These are phyloP conservation scores for Boletus speciosus DNA, from an alignment of 768 basidiomycete genomes.

Conservation along the genomic window DNA sequence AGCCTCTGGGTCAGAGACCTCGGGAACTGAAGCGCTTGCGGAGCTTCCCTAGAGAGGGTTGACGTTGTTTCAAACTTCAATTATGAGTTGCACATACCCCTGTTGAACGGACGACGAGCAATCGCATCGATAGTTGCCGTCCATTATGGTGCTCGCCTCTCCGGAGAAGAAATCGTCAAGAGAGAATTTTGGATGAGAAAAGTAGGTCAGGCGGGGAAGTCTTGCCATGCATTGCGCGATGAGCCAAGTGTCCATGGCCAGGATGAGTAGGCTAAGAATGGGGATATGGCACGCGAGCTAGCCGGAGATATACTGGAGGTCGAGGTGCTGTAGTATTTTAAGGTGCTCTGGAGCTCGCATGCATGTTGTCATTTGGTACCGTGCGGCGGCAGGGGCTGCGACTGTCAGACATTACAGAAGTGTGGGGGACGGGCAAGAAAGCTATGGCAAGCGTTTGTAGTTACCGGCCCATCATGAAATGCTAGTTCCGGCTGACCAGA, in stretches of 20 bases:
- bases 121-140: background rate
- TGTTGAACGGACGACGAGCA: background rate
- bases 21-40: conserved; percentile 8
- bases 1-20: conserved; percentile 3
- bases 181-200: conserved; percentile 14
- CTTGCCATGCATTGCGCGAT: conserved; percentile 13
- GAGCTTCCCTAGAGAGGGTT: conserved; percentile 1
- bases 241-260: conserved; percentile 7
- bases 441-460: background rate
- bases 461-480: background rate
- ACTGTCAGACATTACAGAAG: background rate
- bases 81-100: background rate
- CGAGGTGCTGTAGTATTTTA: background rate
- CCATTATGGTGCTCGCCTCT: background rate
- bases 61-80: background rate
- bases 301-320: background rate
- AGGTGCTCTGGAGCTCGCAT: too few relatives aligned
- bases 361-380: background rate
- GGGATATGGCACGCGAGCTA: background rate
- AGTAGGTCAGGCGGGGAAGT: conserved; percentile 4
- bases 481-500: background rate
- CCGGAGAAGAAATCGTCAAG: conserved; percentile 12
- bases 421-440: background rate
- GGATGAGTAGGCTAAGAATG: background rate
- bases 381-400: background rate